phyloP scores from a whole-genome alignment of 2,329 filamentous ascomycete species.

The Metarhizium rileyi region DNA sequence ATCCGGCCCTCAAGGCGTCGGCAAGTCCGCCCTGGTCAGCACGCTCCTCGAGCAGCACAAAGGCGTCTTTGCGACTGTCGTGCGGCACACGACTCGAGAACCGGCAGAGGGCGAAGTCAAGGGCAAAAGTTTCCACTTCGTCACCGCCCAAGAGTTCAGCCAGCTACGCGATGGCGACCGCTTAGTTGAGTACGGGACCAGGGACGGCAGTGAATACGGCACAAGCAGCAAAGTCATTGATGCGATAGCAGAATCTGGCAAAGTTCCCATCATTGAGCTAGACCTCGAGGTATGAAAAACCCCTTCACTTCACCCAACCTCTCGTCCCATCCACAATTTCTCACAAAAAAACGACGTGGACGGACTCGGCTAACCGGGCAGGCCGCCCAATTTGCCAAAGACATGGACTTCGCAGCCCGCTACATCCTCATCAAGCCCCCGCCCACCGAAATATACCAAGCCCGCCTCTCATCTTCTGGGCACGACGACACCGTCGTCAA shows the following conservation, averaged over 20 bases:
- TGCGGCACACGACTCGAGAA: conserved; percentile 44
- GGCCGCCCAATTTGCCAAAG: conserved; percentile 48
- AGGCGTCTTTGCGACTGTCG: conserved; percentile 52
- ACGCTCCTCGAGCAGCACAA: conserved; percentile 54
- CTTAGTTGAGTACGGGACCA: conserved; percentile 45
- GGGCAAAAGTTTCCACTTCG: conserved; percentile 45
- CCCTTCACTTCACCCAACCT: neutral
- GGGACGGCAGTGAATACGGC: conserved; percentile 42
- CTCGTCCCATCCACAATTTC: neutral
- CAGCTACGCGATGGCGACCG: conserved; percentile 50
- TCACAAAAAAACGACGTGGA: neutral
- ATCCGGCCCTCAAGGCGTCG: conserved; percentile 51
- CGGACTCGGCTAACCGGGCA: conserved; percentile 14
- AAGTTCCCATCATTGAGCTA: conserved; percentile 49
- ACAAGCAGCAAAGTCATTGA: conserved; percentile 45
- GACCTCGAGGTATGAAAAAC: conserved; percentile 41
- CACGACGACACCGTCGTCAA: conserved; percentile 15
- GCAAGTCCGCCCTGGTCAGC: conserved; percentile 54
- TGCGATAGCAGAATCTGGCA: conserved; percentile 40
- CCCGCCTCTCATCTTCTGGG: conserved; percentile 19
- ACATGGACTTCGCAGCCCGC: conserved; percentile 45
- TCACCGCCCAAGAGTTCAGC: conserved; percentile 45
- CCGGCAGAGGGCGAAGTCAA: conserved; percentile 40
- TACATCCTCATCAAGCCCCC: conserved; percentile 43
- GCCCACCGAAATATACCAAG: conserved; percentile 14